Conservation (phyloP, 1,284 basidiomycete species). For the Rhodofomes roseus region DNA sequence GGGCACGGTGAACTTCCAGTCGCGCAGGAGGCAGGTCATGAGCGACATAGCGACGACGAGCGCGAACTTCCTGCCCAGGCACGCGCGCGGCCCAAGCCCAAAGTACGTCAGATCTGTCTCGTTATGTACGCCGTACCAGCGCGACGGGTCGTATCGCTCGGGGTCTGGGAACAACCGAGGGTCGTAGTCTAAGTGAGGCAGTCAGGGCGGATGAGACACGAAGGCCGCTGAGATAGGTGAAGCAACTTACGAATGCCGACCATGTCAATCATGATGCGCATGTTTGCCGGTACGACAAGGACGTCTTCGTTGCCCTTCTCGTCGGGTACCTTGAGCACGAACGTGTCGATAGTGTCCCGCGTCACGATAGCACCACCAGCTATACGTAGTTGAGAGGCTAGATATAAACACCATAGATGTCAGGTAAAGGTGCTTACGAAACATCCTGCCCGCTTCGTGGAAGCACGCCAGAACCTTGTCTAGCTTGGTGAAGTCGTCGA, state of each 20-base stretch:
- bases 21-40: conserved; percentile 25
- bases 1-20: conserved; percentile 21
- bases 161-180: conserved; percentile 26
- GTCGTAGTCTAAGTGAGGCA: conserved; percentile 18
- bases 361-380: conserved; percentile 11
- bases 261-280: conserved; percentile 13
- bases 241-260: conserved; percentile 12
- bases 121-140: conserved; percentile 24
- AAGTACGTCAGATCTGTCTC: conserved; percentile 21
- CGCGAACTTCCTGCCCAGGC: conserved; percentile 29
- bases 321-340: conserved; percentile 4
- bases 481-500: conserved; percentile 9
- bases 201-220: too few relatives aligned
- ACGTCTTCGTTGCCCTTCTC: conserved; percentile 5
- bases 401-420: not conserved
- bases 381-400: conserved; percentile 1
- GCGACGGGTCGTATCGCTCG: conserved; percentile 25
- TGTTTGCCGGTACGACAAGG: conserved; percentile 10
- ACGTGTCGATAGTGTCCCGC: conserved; percentile 10
- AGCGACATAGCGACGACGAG: conserved; percentile 27
- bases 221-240: too few relatives aligned
- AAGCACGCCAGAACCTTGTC: conserved; percentile 15
- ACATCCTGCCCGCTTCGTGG: conserved; percentile 16
- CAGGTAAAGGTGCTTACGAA: conserved; percentile 7
- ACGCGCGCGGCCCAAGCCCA: conserved; percentile 20